These are phyloP conservation scores for Mytilinidion resinicola DNA, from an alignment of 495 filamentous ascomycete genomes.

Conservation along the genomic window DNA sequence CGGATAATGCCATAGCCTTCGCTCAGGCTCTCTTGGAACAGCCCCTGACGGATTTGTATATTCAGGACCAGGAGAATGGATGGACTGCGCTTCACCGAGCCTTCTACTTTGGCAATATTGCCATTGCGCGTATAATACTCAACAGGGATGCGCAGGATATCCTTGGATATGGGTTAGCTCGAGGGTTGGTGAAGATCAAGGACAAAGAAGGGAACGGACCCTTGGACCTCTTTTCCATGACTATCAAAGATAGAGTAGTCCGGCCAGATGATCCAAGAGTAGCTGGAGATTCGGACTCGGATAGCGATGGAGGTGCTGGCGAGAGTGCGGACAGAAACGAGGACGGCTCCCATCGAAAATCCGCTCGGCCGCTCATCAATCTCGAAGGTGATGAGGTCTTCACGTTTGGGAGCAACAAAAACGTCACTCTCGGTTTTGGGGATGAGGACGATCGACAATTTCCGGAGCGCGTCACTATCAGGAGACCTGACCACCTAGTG, in stretches of 20 bases:
- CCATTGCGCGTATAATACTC: slow-evolving; percentile 74
- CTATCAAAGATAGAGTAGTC: slow-evolving; percentile 54
- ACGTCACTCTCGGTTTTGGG: slow-evolving; percentile 82
- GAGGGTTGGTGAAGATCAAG: slow-evolving; percentile 83
- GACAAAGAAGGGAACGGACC: slow-evolving; percentile 92
- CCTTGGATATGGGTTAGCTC: slow-evolving; percentile 45
- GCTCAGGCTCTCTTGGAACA: slow-evolving; percentile 71
- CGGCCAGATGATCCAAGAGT: slow-evolving; percentile 27
- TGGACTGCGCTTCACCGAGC: slow-evolving; percentile 94
- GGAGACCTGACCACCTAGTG: slow-evolving; percentile 75
- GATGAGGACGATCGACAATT: slow-evolving; percentile 91
- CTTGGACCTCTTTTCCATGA: slow-evolving; percentile 82
- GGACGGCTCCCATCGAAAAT: slow-evolving; percentile 3
- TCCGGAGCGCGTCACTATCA: slow-evolving; percentile 72
- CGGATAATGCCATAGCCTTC: slow-evolving; percentile 60
- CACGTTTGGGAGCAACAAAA: slow-evolving; percentile 92
- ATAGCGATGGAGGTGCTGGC: slow-evolving; percentile 28
- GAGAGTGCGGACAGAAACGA: slow-evolving; percentile 30
- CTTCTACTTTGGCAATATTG: slow-evolving; percentile 86
- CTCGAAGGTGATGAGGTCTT: slow-evolving; percentile 77
- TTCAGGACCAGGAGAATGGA: slow-evolving; percentile 83
- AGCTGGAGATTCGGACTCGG: slow-evolving; percentile 35
- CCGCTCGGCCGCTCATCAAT: slow-evolving; percentile 26
- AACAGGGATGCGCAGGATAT: slow-evolving; percentile 64
- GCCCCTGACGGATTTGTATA: slow-evolving; percentile 77